phyloP scores from a whole-genome alignment of 2,329 filamentous ascomycete genomes.

The Cordyceps cicadae region DNA sequence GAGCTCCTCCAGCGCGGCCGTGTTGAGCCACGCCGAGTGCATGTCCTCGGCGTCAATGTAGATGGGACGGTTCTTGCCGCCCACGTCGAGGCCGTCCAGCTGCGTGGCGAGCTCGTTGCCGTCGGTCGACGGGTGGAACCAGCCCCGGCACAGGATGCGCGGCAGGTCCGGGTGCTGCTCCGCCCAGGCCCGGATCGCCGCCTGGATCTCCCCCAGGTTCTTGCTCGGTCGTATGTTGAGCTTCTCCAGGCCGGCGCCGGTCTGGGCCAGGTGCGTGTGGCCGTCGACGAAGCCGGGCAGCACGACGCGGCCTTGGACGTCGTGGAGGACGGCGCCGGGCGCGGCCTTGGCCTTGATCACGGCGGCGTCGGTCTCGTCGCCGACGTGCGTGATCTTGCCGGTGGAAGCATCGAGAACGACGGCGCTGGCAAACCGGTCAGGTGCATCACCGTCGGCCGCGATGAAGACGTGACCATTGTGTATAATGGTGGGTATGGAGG shows the following conservation, averaged over 20 bases:
- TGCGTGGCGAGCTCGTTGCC: slow-evolving; percentile 28
- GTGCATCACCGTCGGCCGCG: neutral
- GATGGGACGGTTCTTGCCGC: slow-evolving; percentile 30
- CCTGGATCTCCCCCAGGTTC: slow-evolving; percentile 35
- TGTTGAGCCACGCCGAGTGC: slow-evolving; percentile 44
- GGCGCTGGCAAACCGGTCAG: slow-evolving; percentile 5
- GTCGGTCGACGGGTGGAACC: slow-evolving; percentile 35
- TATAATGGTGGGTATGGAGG: slow-evolving; percentile 8
- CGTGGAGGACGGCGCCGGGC: neutral
- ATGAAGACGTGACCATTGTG: slow-evolving; percentile 9
- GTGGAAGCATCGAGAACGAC: neutral
- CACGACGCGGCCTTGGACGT: slow-evolving; percentile 24
- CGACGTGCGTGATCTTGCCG: slow-evolving; percentile 6
- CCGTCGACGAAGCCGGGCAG: slow-evolving; percentile 45
- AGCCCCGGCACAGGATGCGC: slow-evolving; percentile 39
- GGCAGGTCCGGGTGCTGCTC: slow-evolving; percentile 31
- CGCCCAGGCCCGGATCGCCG: slow-evolving; percentile 32
- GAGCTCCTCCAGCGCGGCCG: slow-evolving; percentile 37
- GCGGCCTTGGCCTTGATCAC: neutral
- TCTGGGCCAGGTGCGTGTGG: slow-evolving; percentile 42
- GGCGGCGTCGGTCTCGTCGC: neutral
- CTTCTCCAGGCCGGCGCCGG: slow-evolving; percentile 41
- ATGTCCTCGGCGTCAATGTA: slow-evolving; percentile 44
- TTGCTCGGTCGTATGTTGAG: slow-evolving; percentile 34
- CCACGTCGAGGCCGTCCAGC: slow-evolving; percentile 38